A percentile compares a stretch with the other conserved stretches of the same genome.
Evolutionary conservation across 257 asterid genomes (phyloP).

Genomic region (Leonotis leonurus): DNA sequence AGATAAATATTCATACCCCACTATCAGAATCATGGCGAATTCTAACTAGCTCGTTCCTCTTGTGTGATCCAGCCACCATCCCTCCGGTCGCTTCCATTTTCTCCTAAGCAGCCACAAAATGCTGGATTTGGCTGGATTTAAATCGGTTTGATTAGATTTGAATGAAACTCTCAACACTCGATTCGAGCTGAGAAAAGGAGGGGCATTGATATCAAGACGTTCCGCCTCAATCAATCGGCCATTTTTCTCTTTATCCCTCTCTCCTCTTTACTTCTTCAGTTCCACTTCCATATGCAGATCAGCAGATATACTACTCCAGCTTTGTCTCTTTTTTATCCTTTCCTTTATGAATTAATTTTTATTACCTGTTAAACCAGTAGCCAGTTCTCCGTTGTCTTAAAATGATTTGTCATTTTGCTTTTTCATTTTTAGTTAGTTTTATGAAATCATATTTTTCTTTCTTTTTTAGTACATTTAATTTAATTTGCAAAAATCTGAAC

Average conservation of each 20-base stretch:
- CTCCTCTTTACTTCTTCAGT: background rate
- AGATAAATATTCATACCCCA: conserved; percentile 40
- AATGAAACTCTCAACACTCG: background rate
- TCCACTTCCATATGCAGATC: background rate
- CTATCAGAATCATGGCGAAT: conserved; percentile 65
- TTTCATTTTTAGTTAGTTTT: too few species aligned
- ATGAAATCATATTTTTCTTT: too few species aligned
- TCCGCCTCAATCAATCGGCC: conserved; percentile 24
- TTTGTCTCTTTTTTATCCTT: conserved; percentile 25
- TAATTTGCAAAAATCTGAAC: too few species aligned
- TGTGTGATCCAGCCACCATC: conserved; percentile 82
- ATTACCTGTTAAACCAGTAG: background rate
- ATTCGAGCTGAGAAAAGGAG: conserved; percentile 8
- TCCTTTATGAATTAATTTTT: conserved; percentile 18
- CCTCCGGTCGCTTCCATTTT: conserved; percentile 72
- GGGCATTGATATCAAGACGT: conserved; percentile 18
- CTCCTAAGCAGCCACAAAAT: too few species aligned
- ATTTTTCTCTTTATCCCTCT: conserved; percentile 9
- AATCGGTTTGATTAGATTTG: too few species aligned
- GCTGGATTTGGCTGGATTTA: background rate
- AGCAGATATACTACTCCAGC: too few species aligned
- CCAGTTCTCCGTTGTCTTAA: too few species aligned
- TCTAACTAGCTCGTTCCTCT: conserved; percentile 63
- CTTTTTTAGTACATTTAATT: too few species aligned
- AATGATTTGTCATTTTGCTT: too few species aligned